These are phyloP conservation scores for Coemansia sp. DNA, from an alignment of 192 early-diverging fungal species.

Conservation along the genomic window DNA sequence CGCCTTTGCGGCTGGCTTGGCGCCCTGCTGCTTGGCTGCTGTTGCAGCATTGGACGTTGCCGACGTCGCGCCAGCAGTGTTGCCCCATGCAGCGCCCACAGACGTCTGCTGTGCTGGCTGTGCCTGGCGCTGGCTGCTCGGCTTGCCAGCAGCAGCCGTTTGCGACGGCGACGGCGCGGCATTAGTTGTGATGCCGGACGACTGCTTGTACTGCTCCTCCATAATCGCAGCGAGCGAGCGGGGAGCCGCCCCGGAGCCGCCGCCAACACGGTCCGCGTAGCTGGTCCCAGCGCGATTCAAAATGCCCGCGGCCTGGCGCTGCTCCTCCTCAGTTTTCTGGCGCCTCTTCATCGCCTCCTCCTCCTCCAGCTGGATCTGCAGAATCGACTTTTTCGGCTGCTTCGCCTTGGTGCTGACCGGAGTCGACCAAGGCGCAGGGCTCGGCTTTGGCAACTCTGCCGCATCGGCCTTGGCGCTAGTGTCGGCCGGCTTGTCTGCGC, in stretches of 20 bases:
- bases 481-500: not conserved
- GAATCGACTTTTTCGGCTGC: conserved; percentile 46
- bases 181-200: not conserved
- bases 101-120: not conserved
- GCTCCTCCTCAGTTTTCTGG: conserved; percentile 24
- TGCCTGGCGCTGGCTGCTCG: conserved; percentile 4
- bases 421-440: conserved; percentile 43
- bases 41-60: not conserved
- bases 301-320: conserved; percentile 3
- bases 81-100: conserved; percentile 13
- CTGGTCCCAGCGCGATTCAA: conserved; percentile 19
- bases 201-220: conserved; percentile 46
- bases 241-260: not conserved
- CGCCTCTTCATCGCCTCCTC: conserved; percentile 33
- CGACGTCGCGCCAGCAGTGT: not conserved
- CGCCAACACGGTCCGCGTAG: conserved; percentile 41
- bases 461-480: not conserved
- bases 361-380: conserved; percentile 54
- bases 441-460: not conserved
- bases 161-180: not conserved
- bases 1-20: conserved; percentile 6
- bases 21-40: not conserved
- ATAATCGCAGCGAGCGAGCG: conserved; percentile 44
- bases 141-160: not conserved
- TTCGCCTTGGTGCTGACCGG: conserved; percentile 13